Evolutionary conservation across 2,329 filamentous ascomycete genomes (phyloP).

Genomic region (Cercospora berteroae): DNA sequence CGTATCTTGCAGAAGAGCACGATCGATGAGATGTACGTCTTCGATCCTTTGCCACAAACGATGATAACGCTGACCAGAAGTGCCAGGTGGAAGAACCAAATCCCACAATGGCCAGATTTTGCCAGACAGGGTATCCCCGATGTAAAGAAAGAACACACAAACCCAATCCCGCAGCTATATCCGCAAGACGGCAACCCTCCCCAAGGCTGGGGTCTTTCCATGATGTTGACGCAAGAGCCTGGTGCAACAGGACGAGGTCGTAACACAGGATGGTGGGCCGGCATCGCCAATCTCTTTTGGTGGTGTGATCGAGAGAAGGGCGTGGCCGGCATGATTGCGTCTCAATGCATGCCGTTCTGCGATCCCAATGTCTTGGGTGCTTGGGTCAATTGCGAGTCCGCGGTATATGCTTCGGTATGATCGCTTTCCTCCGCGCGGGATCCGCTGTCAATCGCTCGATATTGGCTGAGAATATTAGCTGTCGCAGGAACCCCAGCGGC

Average conservation of each 20-base stretch:
- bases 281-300: slow-evolving; percentile 42
- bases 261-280: slow-evolving; percentile 40
- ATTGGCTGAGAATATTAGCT: slow-evolving; percentile 9
- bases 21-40: slow-evolving; percentile 60
- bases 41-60: slow-evolving; percentile 40
- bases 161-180: slow-evolving; percentile 43
- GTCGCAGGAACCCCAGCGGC: background rate
- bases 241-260: slow-evolving; percentile 37
- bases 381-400: slow-evolving; percentile 16
- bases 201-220: slow-evolving; percentile 62
- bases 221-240: slow-evolving; percentile 38
- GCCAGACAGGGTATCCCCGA: slow-evolving; percentile 35
- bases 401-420: slow-evolving; percentile 15
- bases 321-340: slow-evolving; percentile 41
- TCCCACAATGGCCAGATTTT: slow-evolving; percentile 38
- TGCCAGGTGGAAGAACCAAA: slow-evolving; percentile 59
- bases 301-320: slow-evolving; percentile 41
- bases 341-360: slow-evolving; percentile 41
- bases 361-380: slow-evolving; percentile 30
- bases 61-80: slow-evolving; percentile 52
- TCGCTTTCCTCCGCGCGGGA: background rate
- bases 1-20: slow-evolving; percentile 57
- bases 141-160: slow-evolving; percentile 38
- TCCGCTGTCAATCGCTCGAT: background rate
- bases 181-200: slow-evolving; percentile 46